A percentile compares a stretch with the other conserved stretches of the same genome.
Evolutionary conservation across 345 rosid species (phyloP).

Genomic region (Eucalyptus cloeziana): DNA sequence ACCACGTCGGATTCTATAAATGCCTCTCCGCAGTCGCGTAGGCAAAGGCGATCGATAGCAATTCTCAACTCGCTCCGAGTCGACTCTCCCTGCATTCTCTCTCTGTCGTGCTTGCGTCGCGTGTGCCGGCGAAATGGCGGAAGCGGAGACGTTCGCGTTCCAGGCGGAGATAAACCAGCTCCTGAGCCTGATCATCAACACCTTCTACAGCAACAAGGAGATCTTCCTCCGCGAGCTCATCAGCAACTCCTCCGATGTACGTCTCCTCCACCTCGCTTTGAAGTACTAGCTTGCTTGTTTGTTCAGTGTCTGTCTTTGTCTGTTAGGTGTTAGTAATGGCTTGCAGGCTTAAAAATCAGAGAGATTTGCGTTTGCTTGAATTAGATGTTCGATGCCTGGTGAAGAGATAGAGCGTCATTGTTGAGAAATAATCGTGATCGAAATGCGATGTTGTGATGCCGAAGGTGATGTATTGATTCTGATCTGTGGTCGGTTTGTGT

Average conservation of each 20-base stretch:
- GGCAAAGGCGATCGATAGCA: not conserved
- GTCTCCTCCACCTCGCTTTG: not conserved
- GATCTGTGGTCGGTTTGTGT: not conserved
- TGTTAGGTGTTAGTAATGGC: not conserved
- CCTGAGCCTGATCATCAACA: conserved; percentile 12
- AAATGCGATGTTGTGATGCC: not conserved
- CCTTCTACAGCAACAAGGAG: conserved; percentile 92
- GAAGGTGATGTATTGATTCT: not conserved
- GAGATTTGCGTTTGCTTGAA: not conserved
- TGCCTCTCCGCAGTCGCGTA: not conserved
- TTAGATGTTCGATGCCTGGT: not conserved
- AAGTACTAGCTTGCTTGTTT: not conserved
- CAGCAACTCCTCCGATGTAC: conserved; percentile 61
- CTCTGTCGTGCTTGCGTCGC: not conserved
- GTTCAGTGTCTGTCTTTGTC: not conserved
- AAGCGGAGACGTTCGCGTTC: conserved; percentile 83
- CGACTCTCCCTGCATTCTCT: not conserved
- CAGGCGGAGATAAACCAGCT: conserved; percentile 94
- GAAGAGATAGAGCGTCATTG: not conserved
- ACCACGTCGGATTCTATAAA: conserved; percentile 12
- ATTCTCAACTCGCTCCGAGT: not conserved
- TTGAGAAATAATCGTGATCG: not conserved
- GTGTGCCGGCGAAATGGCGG: conserved; percentile 26
- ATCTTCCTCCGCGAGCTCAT: conserved; percentile 69
- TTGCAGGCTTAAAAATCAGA: not conserved